These are phyloP conservation scores for Mycena metata DNA, from an alignment of 768 basidiomycete genomes.

Conservation along the genomic window DNA sequence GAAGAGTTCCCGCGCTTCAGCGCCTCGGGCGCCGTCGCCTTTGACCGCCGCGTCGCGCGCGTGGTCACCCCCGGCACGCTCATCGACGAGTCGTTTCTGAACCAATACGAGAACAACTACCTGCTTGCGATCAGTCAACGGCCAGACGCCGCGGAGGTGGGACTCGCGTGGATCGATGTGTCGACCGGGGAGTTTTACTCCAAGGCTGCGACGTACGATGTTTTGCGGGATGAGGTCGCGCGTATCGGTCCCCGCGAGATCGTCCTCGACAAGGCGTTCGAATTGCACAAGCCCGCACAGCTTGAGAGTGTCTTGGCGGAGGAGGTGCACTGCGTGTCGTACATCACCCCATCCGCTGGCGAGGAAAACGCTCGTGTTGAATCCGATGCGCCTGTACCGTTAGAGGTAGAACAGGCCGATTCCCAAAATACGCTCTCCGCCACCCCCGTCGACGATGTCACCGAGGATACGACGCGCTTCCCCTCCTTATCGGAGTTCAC, in stretches of 20 bases:
- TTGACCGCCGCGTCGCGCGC: conserved; percentile 86
- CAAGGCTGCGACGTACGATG: conserved; percentile 65
- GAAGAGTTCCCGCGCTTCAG: conserved; percentile 83
- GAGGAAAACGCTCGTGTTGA: conserved; percentile 3
- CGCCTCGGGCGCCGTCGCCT: conserved; percentile 65
- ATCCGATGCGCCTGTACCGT: neutral
- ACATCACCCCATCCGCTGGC: conserved; percentile 44
- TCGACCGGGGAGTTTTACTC: conserved; percentile 96
- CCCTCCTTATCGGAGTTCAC: conserved; percentile 41
- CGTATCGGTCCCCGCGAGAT: conserved; percentile 88
- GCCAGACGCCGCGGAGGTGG: conserved; percentile 50
- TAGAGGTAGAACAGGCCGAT: neutral
- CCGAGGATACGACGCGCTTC: conserved; percentile 17
- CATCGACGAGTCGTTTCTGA: conserved; percentile 91
- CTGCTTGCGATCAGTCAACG: conserved; percentile 72
- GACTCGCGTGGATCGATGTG: conserved; percentile 94
- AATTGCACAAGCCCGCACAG: conserved; percentile 55
- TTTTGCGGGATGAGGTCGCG: conserved; percentile 83
- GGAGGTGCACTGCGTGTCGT: conserved; percentile 70
- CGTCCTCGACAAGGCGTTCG: conserved; percentile 67
- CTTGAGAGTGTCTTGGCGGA: conserved; percentile 65
- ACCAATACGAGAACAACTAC: conserved; percentile 91
- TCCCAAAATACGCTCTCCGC: neutral
- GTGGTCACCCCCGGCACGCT: conserved; percentile 95
- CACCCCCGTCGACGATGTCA: conserved; percentile 37